Percentiles rank a stretch among this genome's conserved stretches.
phyloP scores from a whole-genome alignment of 768 basidiomycete genomes.

The Tulasnella sp. region DNA sequence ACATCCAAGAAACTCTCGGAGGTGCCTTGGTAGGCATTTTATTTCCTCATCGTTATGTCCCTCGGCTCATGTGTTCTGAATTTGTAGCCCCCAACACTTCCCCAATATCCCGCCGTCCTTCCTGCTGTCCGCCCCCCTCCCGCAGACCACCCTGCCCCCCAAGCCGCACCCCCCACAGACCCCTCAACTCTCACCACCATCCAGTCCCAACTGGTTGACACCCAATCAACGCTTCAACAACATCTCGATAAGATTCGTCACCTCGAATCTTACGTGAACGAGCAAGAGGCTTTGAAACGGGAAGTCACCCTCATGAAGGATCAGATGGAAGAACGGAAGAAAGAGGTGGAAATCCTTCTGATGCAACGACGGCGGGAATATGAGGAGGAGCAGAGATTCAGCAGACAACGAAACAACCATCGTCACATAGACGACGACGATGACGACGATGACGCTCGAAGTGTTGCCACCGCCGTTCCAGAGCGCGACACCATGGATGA shows the following conservation, averaged over 20 bases:
- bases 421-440: constrained; percentile 35
- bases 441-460: constrained; percentile 58
- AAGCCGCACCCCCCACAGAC: constrained; percentile 21
- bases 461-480: constrained; percentile 56
- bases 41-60: background rate
- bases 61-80: background rate
- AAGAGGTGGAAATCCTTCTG: constrained; percentile 34
- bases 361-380: constrained; percentile 23
- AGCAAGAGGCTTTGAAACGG: constrained; percentile 71
- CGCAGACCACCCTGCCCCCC: constrained; percentile 20
- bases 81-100: constrained; percentile 45
- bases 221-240: constrained; percentile 58
- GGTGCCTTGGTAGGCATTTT: constrained; percentile 54
- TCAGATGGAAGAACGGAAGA: constrained; percentile 52
- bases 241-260: constrained; percentile 71
- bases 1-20: constrained; percentile 85
- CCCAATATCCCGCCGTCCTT: constrained; percentile 49
- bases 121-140: constrained; percentile 48
- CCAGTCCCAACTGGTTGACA: constrained; percentile 72
- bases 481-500: constrained; percentile 61
- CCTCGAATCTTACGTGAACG: constrained; percentile 64
- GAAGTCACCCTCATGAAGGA: constrained; percentile 66
- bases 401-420: constrained; percentile 21
- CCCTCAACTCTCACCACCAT: constrained; percentile 44
- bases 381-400: constrained; percentile 1